Conservation (phyloP, 2,329 filamentous ascomycete species). For the Polychaeton citri region DNA sequence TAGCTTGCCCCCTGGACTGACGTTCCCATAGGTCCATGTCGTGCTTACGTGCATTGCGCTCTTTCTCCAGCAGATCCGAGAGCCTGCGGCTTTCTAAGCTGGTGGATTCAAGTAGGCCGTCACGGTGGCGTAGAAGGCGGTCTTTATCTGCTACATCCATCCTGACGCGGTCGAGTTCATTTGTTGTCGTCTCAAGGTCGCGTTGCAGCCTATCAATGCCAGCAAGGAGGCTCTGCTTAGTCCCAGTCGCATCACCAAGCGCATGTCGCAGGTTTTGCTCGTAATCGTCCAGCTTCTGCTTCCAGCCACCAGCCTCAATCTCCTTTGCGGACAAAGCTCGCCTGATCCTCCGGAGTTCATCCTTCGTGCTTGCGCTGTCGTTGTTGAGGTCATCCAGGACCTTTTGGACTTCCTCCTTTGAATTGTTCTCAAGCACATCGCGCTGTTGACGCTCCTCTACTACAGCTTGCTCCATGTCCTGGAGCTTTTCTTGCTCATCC, state of each 20-base stretch:
- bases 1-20: constrained; percentile 74
- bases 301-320: constrained; percentile 81
- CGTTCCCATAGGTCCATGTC: constrained; percentile 82
- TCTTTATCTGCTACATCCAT: constrained; percentile 79
- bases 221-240: constrained; percentile 70
- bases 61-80: constrained; percentile 79
- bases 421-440: constrained; percentile 71
- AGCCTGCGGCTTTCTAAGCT: constrained; percentile 76
- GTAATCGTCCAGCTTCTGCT: constrained; percentile 76
- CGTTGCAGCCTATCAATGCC: constrained; percentile 73
- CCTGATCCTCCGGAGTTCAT: constrained; percentile 68
- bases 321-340: constrained; percentile 75
- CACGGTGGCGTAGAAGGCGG: constrained; percentile 75
- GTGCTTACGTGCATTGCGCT: constrained; percentile 69
- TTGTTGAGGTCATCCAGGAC: constrained; percentile 85
- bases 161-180: constrained; percentile 69
- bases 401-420: constrained; percentile 91
- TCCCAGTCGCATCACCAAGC: constrained; percentile 76
- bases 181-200: constrained; percentile 70
- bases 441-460: constrained; percentile 71
- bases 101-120: constrained; percentile 75
- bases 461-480: constrained; percentile 48
- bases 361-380: constrained; percentile 68
- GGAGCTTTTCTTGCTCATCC: constrained; percentile 62
- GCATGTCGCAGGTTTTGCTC: constrained; percentile 80